Conservation (phyloP, 148 eudicot genomes). For the Amaranthus hypochondriacus region DNA sequence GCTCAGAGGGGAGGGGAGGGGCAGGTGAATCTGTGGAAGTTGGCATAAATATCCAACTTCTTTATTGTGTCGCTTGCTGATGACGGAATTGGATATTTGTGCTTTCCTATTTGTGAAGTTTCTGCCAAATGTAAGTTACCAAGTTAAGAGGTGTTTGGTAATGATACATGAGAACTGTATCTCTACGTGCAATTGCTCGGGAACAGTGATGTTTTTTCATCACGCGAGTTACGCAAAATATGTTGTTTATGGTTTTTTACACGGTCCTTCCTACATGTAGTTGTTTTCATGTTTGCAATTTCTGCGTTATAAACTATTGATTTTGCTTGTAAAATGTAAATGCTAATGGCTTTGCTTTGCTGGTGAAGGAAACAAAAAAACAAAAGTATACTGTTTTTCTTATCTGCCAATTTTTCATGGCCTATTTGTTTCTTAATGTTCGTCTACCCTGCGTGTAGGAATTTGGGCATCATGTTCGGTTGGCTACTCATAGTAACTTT, state of each 20-base stretch:
- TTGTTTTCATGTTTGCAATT: neutral
- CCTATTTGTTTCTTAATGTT: conserved; percentile 5
- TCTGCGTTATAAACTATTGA: neutral
- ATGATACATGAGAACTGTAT: neutral
- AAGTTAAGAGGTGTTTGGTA: neutral
- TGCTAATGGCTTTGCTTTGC: neutral
- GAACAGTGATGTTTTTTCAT: neutral
- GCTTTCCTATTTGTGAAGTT: neutral
- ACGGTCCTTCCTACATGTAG: neutral
- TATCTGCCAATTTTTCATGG: neutral
- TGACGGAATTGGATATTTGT: neutral
- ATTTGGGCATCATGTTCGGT: conserved; percentile 85
- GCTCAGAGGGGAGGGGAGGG: too few relatives aligned
- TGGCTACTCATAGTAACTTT: conserved; percentile 91
- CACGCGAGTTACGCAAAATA: neutral
- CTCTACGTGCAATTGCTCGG: neutral
- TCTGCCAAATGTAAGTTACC: neutral
- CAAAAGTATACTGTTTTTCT: neutral
- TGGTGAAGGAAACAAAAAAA: neutral
- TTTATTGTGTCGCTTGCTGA: neutral
- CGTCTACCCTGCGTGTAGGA: conserved; percentile 45
- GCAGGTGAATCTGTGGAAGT: neutral
- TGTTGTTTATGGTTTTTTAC: neutral
- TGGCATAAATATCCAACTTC: neutral
- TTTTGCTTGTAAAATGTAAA: neutral